Conservation (phyloP, 2,329 filamentous ascomycete species). For the Xylaria sp. region DNA sequence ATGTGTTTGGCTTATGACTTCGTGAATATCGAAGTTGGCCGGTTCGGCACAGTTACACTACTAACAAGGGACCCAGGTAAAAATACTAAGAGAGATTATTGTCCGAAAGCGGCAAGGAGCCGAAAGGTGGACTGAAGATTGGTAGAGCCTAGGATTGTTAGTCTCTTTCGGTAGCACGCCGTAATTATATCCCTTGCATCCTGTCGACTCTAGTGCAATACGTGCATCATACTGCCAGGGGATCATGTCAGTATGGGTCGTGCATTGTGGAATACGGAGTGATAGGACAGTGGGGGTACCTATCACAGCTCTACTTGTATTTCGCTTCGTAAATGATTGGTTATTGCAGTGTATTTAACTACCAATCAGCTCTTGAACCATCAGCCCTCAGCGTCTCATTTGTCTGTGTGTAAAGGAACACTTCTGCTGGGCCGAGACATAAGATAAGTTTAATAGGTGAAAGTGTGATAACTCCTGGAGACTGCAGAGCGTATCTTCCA, state of each 20-base stretch:
- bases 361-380: constrained; percentile 20
- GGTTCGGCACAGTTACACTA: constrained; percentile 10
- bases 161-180: constrained; percentile 13
- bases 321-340: constrained; percentile 27
- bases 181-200: constrained; percentile 26
- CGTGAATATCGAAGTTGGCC: constrained; percentile 6
- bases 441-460: constrained; percentile 14
- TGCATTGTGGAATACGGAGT: background rate
- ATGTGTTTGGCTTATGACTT: background rate
- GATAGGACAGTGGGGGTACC: background rate
- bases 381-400: constrained; percentile 14
- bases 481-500: constrained; percentile 19
- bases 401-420: background rate
- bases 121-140: constrained; percentile 2
- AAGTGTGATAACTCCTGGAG: constrained; percentile 22
- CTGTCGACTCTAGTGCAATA: background rate
- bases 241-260: background rate
- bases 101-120: constrained; percentile 29
- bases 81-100: constrained; percentile 18
- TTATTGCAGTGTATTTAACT: background rate
- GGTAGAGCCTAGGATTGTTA: constrained; percentile 4
- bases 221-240: constrained; percentile 9
- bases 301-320: background rate
- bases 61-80: constrained; percentile 2
- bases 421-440: background rate